Evolutionary conservation across 345 rosid species (phyloP), one percentile per base, ranked within the genome.

Genomic region (Eucalyptus curtisii): DNA sequence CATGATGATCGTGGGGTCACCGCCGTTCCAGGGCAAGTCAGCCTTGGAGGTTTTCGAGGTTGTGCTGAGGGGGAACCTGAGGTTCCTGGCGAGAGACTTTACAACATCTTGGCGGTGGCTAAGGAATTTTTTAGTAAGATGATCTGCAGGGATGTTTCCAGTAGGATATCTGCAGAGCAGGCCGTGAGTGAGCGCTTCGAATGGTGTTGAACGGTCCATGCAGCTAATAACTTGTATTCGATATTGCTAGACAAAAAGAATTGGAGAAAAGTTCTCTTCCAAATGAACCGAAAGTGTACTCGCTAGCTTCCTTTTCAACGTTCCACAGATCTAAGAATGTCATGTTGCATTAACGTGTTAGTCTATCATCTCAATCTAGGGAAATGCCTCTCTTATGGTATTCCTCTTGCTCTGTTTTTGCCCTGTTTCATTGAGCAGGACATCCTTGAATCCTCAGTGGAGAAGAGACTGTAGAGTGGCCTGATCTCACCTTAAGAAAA

Each of bases 61-160:
- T 22, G 94, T 95, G 6, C 37, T 94, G 82, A 92, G 97, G 59
- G 98, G 94, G 50, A 95, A 96, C 88, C 76, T 96, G 44, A 93
- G 91, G 91, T 96, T 98, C 79, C 97, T 96, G 1, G 52, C 93
- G 0, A 91, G 91, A 87, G 86, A 88, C 61, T 98, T 95, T 85
- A 93, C 52, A 88, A 93, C 0, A 92, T 95, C 22, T 95, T 95
- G 7, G 19, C 92, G 2, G 93, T 86, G 5, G 99, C 91, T 0
- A 97, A 97, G 90, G 99, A 97, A 86, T 19, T 20, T 19, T 20
- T 97, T 90, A 92, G 98, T 90, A 96, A 94, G 92, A 94, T 97
- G 96, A 94, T 97, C 2, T 96, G 98, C 59, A 93, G 92, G 15
- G 99, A 95, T 90, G 95, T 91, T 40, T 95, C 96, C 40, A 91